A percentile compares a stretch with the other conserved stretches of the same genome.
Evolutionary conservation across 2,329 filamentous ascomycete species (phyloP).

Genomic region (Pseudopithomyces maydicus): DNA sequence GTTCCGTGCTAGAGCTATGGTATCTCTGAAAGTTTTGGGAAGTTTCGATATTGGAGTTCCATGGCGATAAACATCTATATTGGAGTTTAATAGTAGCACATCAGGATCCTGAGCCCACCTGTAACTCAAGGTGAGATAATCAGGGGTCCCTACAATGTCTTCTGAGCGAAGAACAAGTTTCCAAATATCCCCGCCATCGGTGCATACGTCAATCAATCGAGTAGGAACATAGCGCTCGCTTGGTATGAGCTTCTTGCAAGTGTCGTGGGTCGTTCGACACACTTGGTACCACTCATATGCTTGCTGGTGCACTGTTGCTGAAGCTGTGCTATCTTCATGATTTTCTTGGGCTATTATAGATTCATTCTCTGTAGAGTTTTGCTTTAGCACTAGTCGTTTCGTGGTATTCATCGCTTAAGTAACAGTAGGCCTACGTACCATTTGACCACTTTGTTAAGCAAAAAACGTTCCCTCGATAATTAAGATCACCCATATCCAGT

Average conservation of each 20-base stretch:
- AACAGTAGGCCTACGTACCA: too few relatives aligned
- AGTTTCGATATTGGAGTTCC: neutral
- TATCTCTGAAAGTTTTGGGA: constrained; percentile 7
- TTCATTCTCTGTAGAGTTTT: neutral
- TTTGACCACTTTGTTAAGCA: neutral
- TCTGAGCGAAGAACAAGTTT: neutral
- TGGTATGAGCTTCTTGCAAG: neutral
- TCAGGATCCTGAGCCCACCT: neutral
- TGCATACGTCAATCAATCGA: neutral
- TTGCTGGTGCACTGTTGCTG: neutral
- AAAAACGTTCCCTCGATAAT: neutral
- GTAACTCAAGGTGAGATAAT: constrained; percentile 1
- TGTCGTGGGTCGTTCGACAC: neutral
- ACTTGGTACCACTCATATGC: neutral
- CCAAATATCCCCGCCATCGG: neutral
- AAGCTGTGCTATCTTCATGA: neutral
- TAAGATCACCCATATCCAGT: neutral
- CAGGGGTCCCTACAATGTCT: neutral
- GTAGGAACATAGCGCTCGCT: neutral
- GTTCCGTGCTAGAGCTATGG: neutral
- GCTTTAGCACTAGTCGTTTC: too few relatives aligned
- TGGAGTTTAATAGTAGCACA: neutral
- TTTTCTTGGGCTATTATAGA: neutral
- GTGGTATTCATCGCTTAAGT: too few relatives aligned
- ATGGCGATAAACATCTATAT: neutral